Evolutionary conservation across 345 rosid species (phyloP).

Genomic region (Hirschfeldia incana): DNA sequence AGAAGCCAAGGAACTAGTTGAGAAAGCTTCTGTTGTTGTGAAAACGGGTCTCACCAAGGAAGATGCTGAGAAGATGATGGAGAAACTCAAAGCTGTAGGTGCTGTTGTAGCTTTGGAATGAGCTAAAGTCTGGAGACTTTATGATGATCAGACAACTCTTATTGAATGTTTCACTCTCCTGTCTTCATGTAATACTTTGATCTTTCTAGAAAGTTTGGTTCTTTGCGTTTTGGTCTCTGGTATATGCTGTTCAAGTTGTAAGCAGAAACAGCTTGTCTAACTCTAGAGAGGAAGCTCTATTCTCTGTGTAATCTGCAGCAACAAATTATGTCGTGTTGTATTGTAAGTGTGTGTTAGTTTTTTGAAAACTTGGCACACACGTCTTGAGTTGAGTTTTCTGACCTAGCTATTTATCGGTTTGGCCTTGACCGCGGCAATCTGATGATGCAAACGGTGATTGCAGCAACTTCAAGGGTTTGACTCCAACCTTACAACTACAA

Average conservation of each 20-base stretch:
- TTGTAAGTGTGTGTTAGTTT: no score
- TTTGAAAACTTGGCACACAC: neutral
- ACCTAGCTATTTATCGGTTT: conserved; percentile 75
- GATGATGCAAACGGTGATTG: conserved; percentile 67
- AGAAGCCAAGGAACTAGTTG: conserved; percentile 85
- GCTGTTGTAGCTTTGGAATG: no score
- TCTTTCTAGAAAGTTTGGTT: conserved; percentile 68
- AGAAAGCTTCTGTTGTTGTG: conserved; percentile 73
- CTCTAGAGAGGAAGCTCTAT: conserved; percentile 75
- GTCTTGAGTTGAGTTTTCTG: conserved; percentile 21
- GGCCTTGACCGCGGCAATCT: conserved; percentile 91
- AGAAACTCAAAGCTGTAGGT: conserved; percentile 33
- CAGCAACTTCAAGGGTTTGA: neutral
- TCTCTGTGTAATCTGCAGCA: conserved; percentile 75
- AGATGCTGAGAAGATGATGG: conserved; percentile 60
- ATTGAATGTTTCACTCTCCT: conserved; percentile 16
- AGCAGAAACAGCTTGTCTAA: conserved; percentile 74
- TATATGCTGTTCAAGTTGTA: conserved; percentile 89
- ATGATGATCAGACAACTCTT: neutral
- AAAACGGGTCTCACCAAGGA: conserved; percentile 73
- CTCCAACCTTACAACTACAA: no score
- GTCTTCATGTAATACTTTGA: conserved; percentile 81
- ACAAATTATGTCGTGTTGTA: neutral
- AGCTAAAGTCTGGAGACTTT: neutral
- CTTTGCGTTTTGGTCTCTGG: conserved; percentile 64